Evolutionary conservation across 2,329 filamentous ascomycete species (phyloP), one percentile per base, ranked within the genome.

Genomic region (Cladosporium phlei): DNA sequence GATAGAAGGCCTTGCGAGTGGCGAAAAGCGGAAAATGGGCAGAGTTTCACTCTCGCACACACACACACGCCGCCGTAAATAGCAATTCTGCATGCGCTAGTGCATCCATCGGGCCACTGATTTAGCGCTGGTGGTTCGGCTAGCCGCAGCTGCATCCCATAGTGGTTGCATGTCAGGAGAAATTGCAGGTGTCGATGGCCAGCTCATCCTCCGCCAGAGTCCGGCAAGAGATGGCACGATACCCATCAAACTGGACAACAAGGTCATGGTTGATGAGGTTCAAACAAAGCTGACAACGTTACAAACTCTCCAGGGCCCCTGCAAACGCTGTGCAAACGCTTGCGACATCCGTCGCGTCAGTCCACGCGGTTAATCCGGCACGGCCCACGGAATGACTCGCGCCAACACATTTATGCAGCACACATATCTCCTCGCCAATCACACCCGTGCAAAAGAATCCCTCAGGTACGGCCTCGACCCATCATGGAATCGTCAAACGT

Each of bases 401-500:
- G 16, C 6, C 33, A 25, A 16, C 30, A 27, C 40, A 27, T 24
- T 8, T 16, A 34, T 34, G 11, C 21, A 24, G 38, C 4, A 20
- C 22, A 34, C n/a, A n/a, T n/a, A n/a, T n/a, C n/a, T 27, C 5
- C 30, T 27, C 20, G 22, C 40, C 40, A 44, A 44, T 44, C 40
- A 44, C 30, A 24, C 20, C 8, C 12, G 14, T 16, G 39, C 20
- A 22, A 33, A 43, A 29, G 39, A 43, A 33, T 27, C 39, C 14
- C 2, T 16, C 39, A 43, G 28, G 20, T 25, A 32, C 39, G 39
- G 28, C 12, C 39, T 20, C 39, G 29, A 29, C 39, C 39, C 19
- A 43, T 43, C 39, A 16, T 19, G 33, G 28, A 43, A 34, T 33
- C 33, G 21, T 45, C 42, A 45, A 45, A 45, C 42, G 17, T 25